phyloP scores from a whole-genome alignment of 1,139 yeast species.

The Lizanozyma gosingica region DNA sequence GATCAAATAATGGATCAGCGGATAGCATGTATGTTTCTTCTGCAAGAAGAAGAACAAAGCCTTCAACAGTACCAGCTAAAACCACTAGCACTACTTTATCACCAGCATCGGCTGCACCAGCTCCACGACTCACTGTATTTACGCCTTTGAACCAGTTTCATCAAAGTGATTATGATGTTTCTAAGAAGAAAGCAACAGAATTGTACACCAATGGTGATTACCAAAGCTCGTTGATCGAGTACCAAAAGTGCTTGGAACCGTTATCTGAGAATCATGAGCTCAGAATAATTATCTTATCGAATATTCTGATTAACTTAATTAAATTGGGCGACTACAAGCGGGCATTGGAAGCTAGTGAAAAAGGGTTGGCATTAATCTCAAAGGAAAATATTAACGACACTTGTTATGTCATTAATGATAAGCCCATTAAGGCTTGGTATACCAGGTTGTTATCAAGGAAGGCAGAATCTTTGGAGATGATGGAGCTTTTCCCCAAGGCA shows the following conservation, averaged over 20 bases:
- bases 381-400: conserved; percentile 19
- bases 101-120: conserved; percentile 16
- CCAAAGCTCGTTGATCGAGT: conserved; percentile 51
- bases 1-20: background rate
- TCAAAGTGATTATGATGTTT: conserved; percentile 45
- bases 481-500: conserved; percentile 63
- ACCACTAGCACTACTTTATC: conserved; percentile 9
- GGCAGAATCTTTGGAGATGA: conserved; percentile 78
- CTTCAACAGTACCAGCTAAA: conserved; percentile 5
- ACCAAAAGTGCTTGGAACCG: conserved; percentile 49
- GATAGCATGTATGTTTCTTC: conserved; percentile 4
- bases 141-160: conserved; percentile 30
- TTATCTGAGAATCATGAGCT: conserved; percentile 62
- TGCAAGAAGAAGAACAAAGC: conserved; percentile 3
- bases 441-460: conserved; percentile 56
- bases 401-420: conserved; percentile 32
- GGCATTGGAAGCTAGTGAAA: conserved; percentile 45
- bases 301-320: conserved; percentile 61
- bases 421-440: conserved; percentile 63
- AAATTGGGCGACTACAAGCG: conserved; percentile 69
- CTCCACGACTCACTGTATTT: conserved; percentile 11
- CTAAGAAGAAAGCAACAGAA: conserved; percentile 51
- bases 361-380: conserved; percentile 54
- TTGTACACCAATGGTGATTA: conserved; percentile 80
- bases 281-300: conserved; percentile 63